Evolutionary conservation across 2,329 filamentous ascomycete genomes (phyloP).

Genomic region (Ascosphaera aggregata): DNA sequence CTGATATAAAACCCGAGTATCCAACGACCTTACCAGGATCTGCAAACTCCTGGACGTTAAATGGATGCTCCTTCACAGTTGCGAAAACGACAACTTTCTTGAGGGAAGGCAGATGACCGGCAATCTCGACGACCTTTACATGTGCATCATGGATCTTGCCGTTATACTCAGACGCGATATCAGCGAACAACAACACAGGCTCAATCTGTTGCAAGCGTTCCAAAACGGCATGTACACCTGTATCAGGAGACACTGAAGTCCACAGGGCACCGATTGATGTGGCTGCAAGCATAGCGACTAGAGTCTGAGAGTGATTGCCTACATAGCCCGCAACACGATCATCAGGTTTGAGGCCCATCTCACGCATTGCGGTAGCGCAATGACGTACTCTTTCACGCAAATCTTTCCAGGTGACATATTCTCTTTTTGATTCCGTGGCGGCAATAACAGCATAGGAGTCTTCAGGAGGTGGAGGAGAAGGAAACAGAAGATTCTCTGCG

Average conservation of each 20-base stretch:
- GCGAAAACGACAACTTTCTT: slow-evolving; percentile 52
- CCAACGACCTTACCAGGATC: slow-evolving; percentile 15
- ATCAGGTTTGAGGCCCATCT: slow-evolving; percentile 36
- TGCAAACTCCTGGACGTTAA: slow-evolving; percentile 9
- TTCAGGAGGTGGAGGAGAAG: slow-evolving; percentile 32
- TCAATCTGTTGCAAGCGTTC: slow-evolving; percentile 71
- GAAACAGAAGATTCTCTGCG: slow-evolving; percentile 82
- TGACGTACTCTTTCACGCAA: slow-evolving; percentile 54
- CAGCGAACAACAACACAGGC: slow-evolving; percentile 61
- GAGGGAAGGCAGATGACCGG: slow-evolving; percentile 40
- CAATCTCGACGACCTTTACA: slow-evolving; percentile 57
- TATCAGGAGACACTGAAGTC: slow-evolving; percentile 86
- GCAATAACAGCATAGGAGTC: slow-evolving; percentile 50
- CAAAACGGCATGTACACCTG: slow-evolving; percentile 70
- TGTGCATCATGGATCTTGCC: slow-evolving; percentile 67
- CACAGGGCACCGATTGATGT: slow-evolving; percentile 69
- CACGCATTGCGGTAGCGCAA: slow-evolving; percentile 47
- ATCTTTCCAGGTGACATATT: slow-evolving; percentile 52
- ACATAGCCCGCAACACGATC: slow-evolving; percentile 51
- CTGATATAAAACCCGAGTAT: slow-evolving; percentile 24
- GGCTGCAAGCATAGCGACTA: slow-evolving; percentile 71
- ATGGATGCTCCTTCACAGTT: slow-evolving; percentile 25
- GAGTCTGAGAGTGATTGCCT: slow-evolving; percentile 68
- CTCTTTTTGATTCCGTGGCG: slow-evolving; percentile 47
- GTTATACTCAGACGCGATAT: slow-evolving; percentile 79